Percentiles rank a stretch among this genome's conserved stretches.
Evolutionary conservation across 75 land plant species (phyloP).

Genomic region (Gnetum montanum): DNA sequence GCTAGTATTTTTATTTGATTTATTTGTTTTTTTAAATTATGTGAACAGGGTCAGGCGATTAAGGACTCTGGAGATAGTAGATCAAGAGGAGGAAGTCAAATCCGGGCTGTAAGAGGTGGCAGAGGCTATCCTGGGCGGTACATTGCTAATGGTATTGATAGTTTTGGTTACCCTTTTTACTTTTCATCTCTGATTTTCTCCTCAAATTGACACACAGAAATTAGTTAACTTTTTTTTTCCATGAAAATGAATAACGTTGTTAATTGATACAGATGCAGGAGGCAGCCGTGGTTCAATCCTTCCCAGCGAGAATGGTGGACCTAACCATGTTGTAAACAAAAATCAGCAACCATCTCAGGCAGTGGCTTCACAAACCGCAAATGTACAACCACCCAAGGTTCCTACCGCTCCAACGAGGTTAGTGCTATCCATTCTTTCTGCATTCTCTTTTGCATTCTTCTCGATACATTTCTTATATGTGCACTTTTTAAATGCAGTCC

Average conservation of each 20-base stretch:
- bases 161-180: background rate
- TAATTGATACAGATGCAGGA: conserved; percentile 28
- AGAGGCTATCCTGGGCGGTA: conserved; percentile 34
- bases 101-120: conserved; percentile 31
- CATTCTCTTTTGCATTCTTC: too few species aligned
- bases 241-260: background rate
- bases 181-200: too few species aligned
- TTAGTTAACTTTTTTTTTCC: too few species aligned
- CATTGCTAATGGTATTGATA: conserved; percentile 24
- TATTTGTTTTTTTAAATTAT: background rate
- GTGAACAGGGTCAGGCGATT: background rate
- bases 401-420: too few species aligned
- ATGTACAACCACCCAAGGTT: too few species aligned
- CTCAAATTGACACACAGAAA: too few species aligned
- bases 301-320: conserved; percentile 32
- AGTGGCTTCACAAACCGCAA: background rate
- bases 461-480: too few species aligned
- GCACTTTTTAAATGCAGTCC: too few species aligned
- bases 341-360: background rate
- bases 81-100: conserved; percentile 23
- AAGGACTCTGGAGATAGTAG: conserved; percentile 18
- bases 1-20: too few species aligned
- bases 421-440: too few species aligned
- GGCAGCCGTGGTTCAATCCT: conserved; percentile 19
- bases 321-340: conserved; percentile 13